Evolutionary conservation across 2,329 filamentous ascomycete species (phyloP).

Genomic region (Mycocentrospora acerina): DNA sequence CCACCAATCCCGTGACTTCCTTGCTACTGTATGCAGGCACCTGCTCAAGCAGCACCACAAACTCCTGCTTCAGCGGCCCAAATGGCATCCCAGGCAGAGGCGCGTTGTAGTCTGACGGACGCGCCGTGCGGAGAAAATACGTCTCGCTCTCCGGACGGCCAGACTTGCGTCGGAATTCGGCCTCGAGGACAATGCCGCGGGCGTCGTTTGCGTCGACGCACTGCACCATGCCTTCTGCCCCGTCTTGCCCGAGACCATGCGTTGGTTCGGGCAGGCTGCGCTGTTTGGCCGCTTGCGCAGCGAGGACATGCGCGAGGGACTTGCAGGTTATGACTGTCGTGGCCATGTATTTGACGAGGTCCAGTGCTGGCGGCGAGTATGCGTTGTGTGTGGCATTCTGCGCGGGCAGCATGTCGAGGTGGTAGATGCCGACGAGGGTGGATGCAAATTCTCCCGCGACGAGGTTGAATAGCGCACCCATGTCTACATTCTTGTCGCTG

Average conservation of each 20-base stretch:
- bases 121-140: constrained; percentile 52
- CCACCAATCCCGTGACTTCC: constrained; percentile 27
- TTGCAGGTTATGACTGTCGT: constrained; percentile 78
- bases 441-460: constrained; percentile 64
- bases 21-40: constrained; percentile 53
- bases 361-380: constrained; percentile 57
- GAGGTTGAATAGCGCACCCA: constrained; percentile 68
- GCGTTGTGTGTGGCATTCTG: constrained; percentile 44
- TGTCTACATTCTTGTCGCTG: constrained; percentile 41
- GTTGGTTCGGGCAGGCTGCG: constrained; percentile 73
- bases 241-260: constrained; percentile 75
- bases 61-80: constrained; percentile 50
- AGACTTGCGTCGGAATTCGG: constrained; percentile 83
- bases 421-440: constrained; percentile 78
- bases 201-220: constrained; percentile 59
- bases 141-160: constrained; percentile 75
- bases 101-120: constrained; percentile 17
- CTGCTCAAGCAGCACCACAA: constrained; percentile 68
- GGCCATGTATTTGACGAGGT: constrained; percentile 78
- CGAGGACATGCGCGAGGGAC: constrained; percentile 72
- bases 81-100: constrained; percentile 10
- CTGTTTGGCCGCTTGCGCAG: constrained; percentile 72
- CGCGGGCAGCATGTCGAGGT: constrained; percentile 71
- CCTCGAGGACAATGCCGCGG: constrained; percentile 70
- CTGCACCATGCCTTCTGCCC: constrained; percentile 76